Percentiles rank a stretch among this genome's conserved stretches.
phyloP scores from a whole-genome alignment of 2,329 filamentous ascomycete genomes.

The Aspergillus ochraceoroseus region DNA sequence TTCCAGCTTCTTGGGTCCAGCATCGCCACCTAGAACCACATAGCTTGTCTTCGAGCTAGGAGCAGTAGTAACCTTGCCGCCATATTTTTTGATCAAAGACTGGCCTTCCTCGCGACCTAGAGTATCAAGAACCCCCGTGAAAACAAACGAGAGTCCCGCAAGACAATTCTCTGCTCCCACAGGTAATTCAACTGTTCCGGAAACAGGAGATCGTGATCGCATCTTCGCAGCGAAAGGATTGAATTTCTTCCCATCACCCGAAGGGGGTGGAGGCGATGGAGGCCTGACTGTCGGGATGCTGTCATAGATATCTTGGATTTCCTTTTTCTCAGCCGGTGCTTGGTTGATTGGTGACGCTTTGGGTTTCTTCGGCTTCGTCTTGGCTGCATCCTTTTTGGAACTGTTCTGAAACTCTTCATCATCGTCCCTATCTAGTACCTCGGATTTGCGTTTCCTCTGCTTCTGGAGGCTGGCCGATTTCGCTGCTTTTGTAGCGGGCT shows the following conservation, averaged over 20 bases:
- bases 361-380: constrained; percentile 44
- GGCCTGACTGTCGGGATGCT: constrained; percentile 77
- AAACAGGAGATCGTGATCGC: constrained; percentile 58
- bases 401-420: constrained; percentile 54
- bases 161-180: constrained; percentile 84
- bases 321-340: constrained; percentile 61
- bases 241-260: constrained; percentile 66
- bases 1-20: constrained; percentile 84
- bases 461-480: constrained; percentile 37
- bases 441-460: constrained; percentile 55
- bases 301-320: constrained; percentile 78
- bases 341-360: constrained; percentile 62
- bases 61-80: constrained; percentile 77
- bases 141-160: constrained; percentile 85
- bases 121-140: constrained; percentile 78
- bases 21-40: constrained; percentile 84
- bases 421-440: constrained; percentile 49
- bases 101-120: constrained; percentile 81
- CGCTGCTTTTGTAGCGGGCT: constrained; percentile 46
- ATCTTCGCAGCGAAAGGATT: constrained; percentile 66
- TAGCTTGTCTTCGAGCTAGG: constrained; percentile 93
- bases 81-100: constrained; percentile 83
- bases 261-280: constrained; percentile 73
- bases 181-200: constrained; percentile 66
- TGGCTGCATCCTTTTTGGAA: constrained; percentile 52